These are phyloP conservation scores for Limonium bicolor DNA, from an alignment of 148 eudicot genomes.

Conservation along the genomic window DNA sequence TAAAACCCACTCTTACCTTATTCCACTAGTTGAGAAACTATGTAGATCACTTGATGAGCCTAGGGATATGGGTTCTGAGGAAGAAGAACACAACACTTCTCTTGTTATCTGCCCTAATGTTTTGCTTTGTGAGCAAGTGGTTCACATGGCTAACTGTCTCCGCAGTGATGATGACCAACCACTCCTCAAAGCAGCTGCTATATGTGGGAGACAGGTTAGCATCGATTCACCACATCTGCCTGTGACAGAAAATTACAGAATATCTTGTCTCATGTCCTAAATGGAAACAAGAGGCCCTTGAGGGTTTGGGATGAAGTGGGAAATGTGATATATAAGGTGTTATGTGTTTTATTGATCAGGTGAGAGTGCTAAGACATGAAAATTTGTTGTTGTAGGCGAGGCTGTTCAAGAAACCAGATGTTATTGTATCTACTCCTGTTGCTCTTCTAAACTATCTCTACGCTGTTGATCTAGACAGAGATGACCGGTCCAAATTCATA, in stretches of 20 bases:
- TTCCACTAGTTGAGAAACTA: slow-evolving; percentile 63
- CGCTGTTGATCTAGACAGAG: slow-evolving; percentile 58
- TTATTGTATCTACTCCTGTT: slow-evolving; percentile 79
- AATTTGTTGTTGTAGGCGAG: slow-evolving; percentile 51
- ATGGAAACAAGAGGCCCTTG: no score
- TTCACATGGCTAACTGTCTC: slow-evolving; percentile 71
- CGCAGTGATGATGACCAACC: slow-evolving; percentile 46
- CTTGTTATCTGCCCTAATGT: slow-evolving; percentile 91
- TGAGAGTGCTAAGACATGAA: no score
- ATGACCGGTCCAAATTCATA: slow-evolving; percentile 41
- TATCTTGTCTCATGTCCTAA: no score
- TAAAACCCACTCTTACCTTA: slow-evolving; percentile 82
- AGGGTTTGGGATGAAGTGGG: no score
- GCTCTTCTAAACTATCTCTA: slow-evolving; percentile 79
- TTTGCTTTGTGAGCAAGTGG: slow-evolving; percentile 96
- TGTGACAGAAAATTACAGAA: no score
- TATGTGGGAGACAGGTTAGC: slow-evolving; percentile 73
- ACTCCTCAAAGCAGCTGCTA: slow-evolving; percentile 56
- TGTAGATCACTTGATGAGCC: slow-evolving; percentile 10
- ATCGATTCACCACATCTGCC: no score
- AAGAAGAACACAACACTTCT: slow-evolving; percentile 20
- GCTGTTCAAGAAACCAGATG: slow-evolving; percentile 61
- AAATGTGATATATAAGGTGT: no score
- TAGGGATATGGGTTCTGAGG: slow-evolving; percentile 8
- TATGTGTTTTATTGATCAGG: not conserved